Evolutionary conservation across 2,329 filamentous ascomycete genomes (phyloP).

Genomic region (Alternaria gansuensis): DNA sequence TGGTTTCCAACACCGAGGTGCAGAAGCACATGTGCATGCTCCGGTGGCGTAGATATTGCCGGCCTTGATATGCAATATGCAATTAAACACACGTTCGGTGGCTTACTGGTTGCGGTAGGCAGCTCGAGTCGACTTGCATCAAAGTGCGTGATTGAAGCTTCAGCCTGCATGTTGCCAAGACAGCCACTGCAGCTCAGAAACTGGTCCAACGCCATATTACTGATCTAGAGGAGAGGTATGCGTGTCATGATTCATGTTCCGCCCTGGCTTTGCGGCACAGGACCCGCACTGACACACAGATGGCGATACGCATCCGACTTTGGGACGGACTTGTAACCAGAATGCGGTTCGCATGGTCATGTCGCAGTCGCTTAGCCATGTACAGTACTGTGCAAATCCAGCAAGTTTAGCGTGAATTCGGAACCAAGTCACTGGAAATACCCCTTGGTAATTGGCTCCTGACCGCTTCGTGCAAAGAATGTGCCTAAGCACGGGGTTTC

Average conservation of each 20-base stretch:
- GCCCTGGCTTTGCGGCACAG: not conserved
- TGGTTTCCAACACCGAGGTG: slow-evolving; percentile 9
- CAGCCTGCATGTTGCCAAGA: slow-evolving; percentile 28
- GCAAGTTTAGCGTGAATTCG: slow-evolving; percentile 12
- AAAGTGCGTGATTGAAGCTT: slow-evolving; percentile 19
- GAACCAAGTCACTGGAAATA: slow-evolving; percentile 10
- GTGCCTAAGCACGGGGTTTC: slow-evolving; percentile 11
- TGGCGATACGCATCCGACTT: slow-evolving; percentile 2
- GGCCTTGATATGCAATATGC: slow-evolving; percentile 5
- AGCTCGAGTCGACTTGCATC: slow-evolving; percentile 11
- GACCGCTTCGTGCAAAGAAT: slow-evolving; percentile 2
- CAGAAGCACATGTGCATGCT: slow-evolving; percentile 12
- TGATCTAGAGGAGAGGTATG: slow-evolving; percentile 8
- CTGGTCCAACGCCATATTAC: slow-evolving; percentile 8
- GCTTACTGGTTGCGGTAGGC: slow-evolving; percentile 20
- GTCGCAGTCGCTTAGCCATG: slow-evolving; percentile 7
- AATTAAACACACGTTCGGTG: slow-evolving; percentile 16
- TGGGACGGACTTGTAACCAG: slow-evolving; percentile 3
- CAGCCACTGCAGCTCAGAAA: slow-evolving; percentile 12
- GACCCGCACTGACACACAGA: slow-evolving; percentile 8
- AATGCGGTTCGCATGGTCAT: slow-evolving; percentile 2
- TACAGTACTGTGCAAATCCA: not conserved
- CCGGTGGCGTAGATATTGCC: slow-evolving; percentile 18
- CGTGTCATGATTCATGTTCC: slow-evolving; percentile 1
- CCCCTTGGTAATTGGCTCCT: slow-evolving; percentile 7